Evolutionary conservation across 169 alveolate genomes (phyloP), one percentile per base, ranked within the genome.

Genomic region (Eimeria maxima): DNA sequence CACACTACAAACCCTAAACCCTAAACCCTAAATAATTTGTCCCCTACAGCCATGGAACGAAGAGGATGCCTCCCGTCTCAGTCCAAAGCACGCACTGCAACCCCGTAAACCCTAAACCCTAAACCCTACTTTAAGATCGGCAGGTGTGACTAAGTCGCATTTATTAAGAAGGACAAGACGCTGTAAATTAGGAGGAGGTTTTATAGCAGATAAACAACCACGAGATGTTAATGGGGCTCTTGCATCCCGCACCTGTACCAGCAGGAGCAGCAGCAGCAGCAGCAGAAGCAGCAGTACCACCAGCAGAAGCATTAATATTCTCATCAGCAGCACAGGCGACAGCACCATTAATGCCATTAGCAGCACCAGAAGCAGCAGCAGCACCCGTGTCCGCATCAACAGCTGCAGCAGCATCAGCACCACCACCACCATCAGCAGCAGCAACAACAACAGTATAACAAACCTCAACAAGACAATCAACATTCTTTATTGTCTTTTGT

Each of bases 221-320:
- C 97, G 86, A 73, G 97, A 81, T n/a, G 97, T 96, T 42, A 97
- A 90, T 4, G 98, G 98, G 38, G 96, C 73, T 22, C 98, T 63
- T 33, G 98, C 98, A 81, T 97, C 60, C 60, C 60, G 10, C 60
- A 53, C 60, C 60, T 53, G 60, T 3, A 53, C 6, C 60, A 53
- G 60, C 60, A 53, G 60, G 6, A 53, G 60, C 60, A 53, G 60
- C 3, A 1, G 60, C 60, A 53, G 60, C 60, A 53, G 60, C 3
- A 53, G 60, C 60, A 53, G 60, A 1, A 53, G 60, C 3, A 53
- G 20, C 16, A 53, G 10, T 2, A 53, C 6, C 10, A 53, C 20
- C 60, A 53, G 60, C 60, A 53, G 60, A 0, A 53, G 60, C 60
- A 53, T 7, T 7, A 53, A 53, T 7, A 11, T 7, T 2, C 0